Evolutionary conservation across 2,329 filamentous ascomycete species (phyloP), one percentile per base, ranked within the genome.

Genomic region (Mollisiaceae sp.): DNA sequence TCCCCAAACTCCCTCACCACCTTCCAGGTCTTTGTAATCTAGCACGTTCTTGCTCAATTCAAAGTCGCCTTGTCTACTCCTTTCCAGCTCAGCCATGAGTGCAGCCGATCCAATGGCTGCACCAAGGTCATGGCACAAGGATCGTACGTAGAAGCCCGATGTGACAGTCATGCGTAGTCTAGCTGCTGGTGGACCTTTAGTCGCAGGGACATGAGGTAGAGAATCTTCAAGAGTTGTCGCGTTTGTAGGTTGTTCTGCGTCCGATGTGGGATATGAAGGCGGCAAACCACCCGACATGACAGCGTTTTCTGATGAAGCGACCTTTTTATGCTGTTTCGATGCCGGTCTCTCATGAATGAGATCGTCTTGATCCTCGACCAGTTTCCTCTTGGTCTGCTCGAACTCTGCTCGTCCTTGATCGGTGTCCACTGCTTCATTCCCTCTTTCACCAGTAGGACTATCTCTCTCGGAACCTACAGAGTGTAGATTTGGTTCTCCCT

Each of bases 71-170:
- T 99, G 95, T 60, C 91, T 87, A 3, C 88, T 91, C 62, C 95
- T 89, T 64, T 91, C 85, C 22, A 99, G 86, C 72, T 91, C 89
- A 24, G 91, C 88, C 94, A 99, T 98, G 70, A 95, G 83, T 39
- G 86, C 95, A 27, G 92, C 88, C 14, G 93, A 97, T 60, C 86
- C 88, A 15, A 97, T 84, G 71, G 92, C 93, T 70, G 89, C 83
- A 24, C 94, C 95, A 3, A 99, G 84, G 74, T 99, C 95, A 76
- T 98, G 93, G 73, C 93, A 94, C 71, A 99, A 88, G 65, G 91
- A 96, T 68, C 95, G 91, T 15, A 99, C 94, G 78, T 99, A 99
- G 82, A 97, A 99, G 45, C 95, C 95, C 0, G 93, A 97, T 1
- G 93, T 93, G 60, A 97, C 94, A 0, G 92, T 97, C 87, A 99